These are phyloP conservation scores for Wickerhamiella cacticola DNA, from an alignment of 805 yeast species.

Conservation along the genomic window DNA sequence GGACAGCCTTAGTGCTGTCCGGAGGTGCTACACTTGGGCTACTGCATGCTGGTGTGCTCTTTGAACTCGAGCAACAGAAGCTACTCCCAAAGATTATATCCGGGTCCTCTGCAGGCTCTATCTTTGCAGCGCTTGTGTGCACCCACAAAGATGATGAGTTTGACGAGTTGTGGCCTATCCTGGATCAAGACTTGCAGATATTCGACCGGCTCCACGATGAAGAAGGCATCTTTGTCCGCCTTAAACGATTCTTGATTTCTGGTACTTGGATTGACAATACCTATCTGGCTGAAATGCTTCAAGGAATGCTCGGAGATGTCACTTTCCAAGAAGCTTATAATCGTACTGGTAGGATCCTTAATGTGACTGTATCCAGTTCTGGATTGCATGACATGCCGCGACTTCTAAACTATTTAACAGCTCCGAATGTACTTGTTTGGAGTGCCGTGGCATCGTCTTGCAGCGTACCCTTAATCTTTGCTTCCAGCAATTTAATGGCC, in stretches of 20 bases:
- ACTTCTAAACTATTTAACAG: slow-evolving; percentile 74
- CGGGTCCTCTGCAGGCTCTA: slow-evolving; percentile 94
- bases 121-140: slow-evolving; percentile 80
- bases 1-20: slow-evolving; percentile 86
- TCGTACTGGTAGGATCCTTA: slow-evolving; percentile 83
- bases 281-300: slow-evolving; percentile 62
- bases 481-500: slow-evolving; percentile 74
- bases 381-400: slow-evolving; percentile 85
- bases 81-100: slow-evolving; percentile 77
- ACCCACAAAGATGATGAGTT: slow-evolving; percentile 63
- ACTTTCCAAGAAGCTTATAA: slow-evolving; percentile 93
- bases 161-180: slow-evolving; percentile 36
- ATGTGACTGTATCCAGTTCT: slow-evolving; percentile 88
- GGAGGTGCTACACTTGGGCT: slow-evolving; percentile 96
- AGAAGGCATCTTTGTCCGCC: slow-evolving; percentile 40
- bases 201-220: slow-evolving; percentile 44
- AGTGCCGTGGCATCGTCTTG: slow-evolving; percentile 91
- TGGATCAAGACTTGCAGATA: slow-evolving; percentile 41
- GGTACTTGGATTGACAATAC: slow-evolving; percentile 83
- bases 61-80: slow-evolving; percentile 61
- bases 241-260: slow-evolving; percentile 55
- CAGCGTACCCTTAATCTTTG: slow-evolving; percentile 83
- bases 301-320: slow-evolving; percentile 68
- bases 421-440: slow-evolving; percentile 84
- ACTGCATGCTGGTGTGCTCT: slow-evolving; percentile 82